These are phyloP conservation scores for Psilocybe azurescens DNA, from an alignment of 768 basidiomycete genomes.

Conservation along the genomic window DNA sequence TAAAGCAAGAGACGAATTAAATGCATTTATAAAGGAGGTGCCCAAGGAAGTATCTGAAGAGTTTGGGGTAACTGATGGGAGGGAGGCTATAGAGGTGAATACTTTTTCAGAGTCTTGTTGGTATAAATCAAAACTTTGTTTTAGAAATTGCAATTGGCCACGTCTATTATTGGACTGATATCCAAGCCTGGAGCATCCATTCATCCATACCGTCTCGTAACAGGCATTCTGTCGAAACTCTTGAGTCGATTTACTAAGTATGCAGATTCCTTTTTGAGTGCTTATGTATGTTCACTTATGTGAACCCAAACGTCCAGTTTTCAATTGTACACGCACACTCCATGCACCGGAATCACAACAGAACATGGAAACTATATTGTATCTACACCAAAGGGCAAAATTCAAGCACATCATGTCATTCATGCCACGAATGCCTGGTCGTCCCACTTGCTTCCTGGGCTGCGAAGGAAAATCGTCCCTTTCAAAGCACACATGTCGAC, in stretches of 20 bases:
- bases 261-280: constrained; percentile 20
- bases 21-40: constrained; percentile 52
- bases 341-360: constrained; percentile 57
- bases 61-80: constrained; percentile 37
- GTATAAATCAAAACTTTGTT: neutral
- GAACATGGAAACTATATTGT: constrained; percentile 49
- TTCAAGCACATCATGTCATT: constrained; percentile 67
- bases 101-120: neutral
- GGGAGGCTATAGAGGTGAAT: constrained; percentile 35
- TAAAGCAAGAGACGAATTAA: constrained; percentile 48
- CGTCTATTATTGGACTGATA: constrained; percentile 53
- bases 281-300: neutral
- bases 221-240: constrained; percentile 59
- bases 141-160: constrained; percentile 56
- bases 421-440: constrained; percentile 89
- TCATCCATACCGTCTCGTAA: constrained; percentile 75
- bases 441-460: constrained; percentile 68
- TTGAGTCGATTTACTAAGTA: constrained; percentile 53
- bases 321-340: constrained; percentile 61
- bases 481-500: constrained; percentile 66
- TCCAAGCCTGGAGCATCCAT: constrained; percentile 61
- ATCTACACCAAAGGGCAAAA: constrained; percentile 62
- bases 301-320: constrained; percentile 45
- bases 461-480: constrained; percentile 69
- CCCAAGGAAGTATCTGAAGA: constrained; percentile 47